phyloP scores from a whole-genome alignment of 176 grass and related monocot species.

The Cenchrus americanus region DNA sequence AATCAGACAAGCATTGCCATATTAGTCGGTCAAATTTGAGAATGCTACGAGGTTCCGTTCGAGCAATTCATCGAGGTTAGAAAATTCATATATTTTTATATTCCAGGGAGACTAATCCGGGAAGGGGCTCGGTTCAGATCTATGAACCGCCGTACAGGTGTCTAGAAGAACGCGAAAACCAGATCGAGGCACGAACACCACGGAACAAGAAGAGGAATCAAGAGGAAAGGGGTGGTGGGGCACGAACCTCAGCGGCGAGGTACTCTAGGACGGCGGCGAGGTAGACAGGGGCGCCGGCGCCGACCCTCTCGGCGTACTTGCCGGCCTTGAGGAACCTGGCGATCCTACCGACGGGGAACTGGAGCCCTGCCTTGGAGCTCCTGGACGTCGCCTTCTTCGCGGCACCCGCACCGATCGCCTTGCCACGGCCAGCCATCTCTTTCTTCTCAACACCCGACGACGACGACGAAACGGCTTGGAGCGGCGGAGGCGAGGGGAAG shows the following conservation, averaged over 20 bases:
- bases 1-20: not conserved
- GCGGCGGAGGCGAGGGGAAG: no score
- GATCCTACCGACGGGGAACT: constrained; percentile 91
- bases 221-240: not conserved
- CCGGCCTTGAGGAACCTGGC: constrained; percentile 92
- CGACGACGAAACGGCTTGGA: not conserved
- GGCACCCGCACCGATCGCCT: constrained; percentile 78
- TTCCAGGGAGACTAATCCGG: accelerated
- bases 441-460: not conserved
- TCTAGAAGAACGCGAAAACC: not conserved
- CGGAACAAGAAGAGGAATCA: not conserved
- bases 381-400: constrained; percentile 86
- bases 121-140: not conserved
- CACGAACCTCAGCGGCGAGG: constrained; percentile 53
- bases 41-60: not conserved
- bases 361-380: constrained; percentile 94
- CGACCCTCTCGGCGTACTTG: constrained; percentile 74
- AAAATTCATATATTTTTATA: accelerated
- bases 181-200: not conserved
- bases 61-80: not conserved
- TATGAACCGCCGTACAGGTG: not conserved
- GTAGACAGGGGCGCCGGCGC: constrained; percentile 46
- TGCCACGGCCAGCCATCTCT: constrained; percentile 78
- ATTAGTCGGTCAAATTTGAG: not conserved
- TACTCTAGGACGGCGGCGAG: constrained; percentile 54